Conservation (phyloP, 73 alveolate genomes). For the Tetrahymena elliotti region DNA sequence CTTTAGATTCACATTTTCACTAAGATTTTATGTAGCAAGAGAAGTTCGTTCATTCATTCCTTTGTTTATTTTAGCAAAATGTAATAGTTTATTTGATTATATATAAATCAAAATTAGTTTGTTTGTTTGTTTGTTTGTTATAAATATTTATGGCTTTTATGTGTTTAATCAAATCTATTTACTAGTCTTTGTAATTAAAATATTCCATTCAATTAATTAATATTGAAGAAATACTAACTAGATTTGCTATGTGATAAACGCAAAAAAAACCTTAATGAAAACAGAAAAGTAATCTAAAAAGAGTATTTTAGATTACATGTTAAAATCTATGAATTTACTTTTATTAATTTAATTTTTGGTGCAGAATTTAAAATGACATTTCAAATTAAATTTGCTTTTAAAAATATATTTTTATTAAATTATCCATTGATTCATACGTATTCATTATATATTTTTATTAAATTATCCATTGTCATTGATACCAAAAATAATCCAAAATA, state of each 20-base stretch:
- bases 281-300: not conserved
- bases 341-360: no score
- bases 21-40: not conserved
- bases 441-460: no score
- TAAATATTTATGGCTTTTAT: not conserved
- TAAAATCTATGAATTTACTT: not conserved
- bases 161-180: not conserved
- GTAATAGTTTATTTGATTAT: no score
- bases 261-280: not conserved
- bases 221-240: no score
- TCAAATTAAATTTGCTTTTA: not conserved
- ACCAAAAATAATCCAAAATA: no score
- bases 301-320: not conserved
- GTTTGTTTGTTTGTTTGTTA: no score
- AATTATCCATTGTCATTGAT: no score
- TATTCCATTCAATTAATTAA: not conserved
- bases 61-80: not conserved
- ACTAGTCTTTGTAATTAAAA: not conserved
- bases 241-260: no score
- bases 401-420: no score
- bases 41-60: not conserved
- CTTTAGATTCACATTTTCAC: not conserved
- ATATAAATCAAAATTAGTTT: not conserved
- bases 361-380: not conserved
- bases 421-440: no score